Evolutionary conservation across 441 rosid genomes (phyloP), one percentile per base, ranked within the genome.

Genomic region (Aquilaria agallochum): DNA sequence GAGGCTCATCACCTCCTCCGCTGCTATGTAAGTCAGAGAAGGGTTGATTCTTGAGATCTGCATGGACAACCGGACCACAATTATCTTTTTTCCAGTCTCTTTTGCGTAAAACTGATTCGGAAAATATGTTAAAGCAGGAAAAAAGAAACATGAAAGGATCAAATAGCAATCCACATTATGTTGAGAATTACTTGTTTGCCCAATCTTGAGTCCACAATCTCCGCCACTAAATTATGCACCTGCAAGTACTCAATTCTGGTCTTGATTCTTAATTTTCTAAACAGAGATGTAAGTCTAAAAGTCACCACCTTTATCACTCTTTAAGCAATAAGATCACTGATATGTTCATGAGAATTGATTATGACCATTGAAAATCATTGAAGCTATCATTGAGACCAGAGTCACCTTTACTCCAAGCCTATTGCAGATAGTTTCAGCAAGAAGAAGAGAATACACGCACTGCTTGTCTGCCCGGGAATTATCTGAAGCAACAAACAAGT

Each of bases 1-100:
- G 51, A 95, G 97, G 75, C 96, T 87, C 97, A 87, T 95, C 27
- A 95, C 79, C 89, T 95, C 96, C 82, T 95, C 96, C 3, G 95
- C 89, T 4, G 97, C 97, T 67, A 95, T 86, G 47, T 82, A 85
- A 55, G 89, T 89, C 69, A 95, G 80, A 54, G 86, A 82, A 34
- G 97, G 96, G 63, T 83, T 95, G 76, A 87, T 86, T 81, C 82
- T 78, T 45, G 92, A 60, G 62, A 95, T 83, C 97, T 95, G 81
- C 61, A 69, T 55, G 31, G 47, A 68, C 71, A 62, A 58, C 40
- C 36, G 5, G 42, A 75, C 50, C 15, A 36, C 1, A 36, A 36
- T 36, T 36, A 36, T 36, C 42, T 36, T 36, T 8, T 36, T 1
- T 36, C 5, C 42, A 5, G 42, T 20, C 42, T 36, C 42, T 36